Percentiles rank a stretch among this genome's conserved stretches.
Conservation (phyloP, 768 basidiomycete genomes). For the Suillus hirtellus region DNA sequence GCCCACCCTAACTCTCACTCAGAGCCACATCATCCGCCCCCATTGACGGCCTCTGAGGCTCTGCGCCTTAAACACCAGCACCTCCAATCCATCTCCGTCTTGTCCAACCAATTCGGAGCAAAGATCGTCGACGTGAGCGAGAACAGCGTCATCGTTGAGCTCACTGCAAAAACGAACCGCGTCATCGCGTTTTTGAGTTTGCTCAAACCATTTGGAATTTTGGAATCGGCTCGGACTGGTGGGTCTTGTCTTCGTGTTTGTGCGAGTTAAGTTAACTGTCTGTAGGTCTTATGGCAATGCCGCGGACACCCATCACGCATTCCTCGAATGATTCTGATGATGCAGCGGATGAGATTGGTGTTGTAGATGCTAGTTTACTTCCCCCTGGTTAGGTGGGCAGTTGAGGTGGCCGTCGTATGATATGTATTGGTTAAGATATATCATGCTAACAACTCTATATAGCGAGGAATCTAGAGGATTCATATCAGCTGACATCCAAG, state of each 20-base stretch:
- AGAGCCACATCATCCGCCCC: constrained; percentile 14
- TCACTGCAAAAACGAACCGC: constrained; percentile 88
- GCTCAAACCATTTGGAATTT: constrained; percentile 91
- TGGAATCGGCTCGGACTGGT: constrained; percentile 96
- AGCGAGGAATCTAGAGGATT: background rate
- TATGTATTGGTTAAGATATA: constrained; percentile 1
- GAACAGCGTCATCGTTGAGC: constrained; percentile 91
- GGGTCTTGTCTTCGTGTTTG: constrained; percentile 25
- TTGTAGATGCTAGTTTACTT: constrained; percentile 88
- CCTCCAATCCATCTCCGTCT: constrained; percentile 80
- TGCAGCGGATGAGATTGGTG: constrained; percentile 48
- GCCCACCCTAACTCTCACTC: constrained; percentile 38
- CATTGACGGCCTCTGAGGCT: constrained; percentile 77
- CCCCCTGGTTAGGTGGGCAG: constrained; percentile 76
- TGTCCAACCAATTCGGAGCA: constrained; percentile 87
- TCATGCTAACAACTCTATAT: background rate
- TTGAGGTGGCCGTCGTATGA: background rate
- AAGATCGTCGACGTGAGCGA: constrained; percentile 94
- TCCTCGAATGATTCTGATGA: constrained; percentile 60
- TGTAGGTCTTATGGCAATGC: constrained; percentile 96
- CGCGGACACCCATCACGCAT: constrained; percentile 83
- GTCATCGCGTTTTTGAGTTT: constrained; percentile 92
- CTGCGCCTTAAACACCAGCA: constrained; percentile 89
- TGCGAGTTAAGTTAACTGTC: constrained; percentile 3
- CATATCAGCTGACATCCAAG: background rate